A percentile compares a stretch with the other conserved stretches of the same genome.
Evolutionary conservation across 306 rosid genomes (phyloP).

Genomic region (Citrullus amarus): DNA sequence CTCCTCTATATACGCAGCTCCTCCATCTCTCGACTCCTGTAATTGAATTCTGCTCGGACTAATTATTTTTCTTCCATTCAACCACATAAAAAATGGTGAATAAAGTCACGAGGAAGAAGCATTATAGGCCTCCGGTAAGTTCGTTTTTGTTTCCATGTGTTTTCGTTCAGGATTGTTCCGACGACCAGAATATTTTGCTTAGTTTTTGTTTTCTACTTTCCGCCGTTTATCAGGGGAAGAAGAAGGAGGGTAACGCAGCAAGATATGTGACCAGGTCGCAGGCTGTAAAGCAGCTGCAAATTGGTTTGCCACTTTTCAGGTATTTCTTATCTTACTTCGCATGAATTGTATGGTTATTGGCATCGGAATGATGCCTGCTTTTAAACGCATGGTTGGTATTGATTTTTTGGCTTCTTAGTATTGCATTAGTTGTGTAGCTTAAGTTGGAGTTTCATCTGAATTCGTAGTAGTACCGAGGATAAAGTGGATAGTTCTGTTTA

Average conservation of each 20-base stretch:
- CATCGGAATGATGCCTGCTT: background rate
- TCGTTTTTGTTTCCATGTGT: background rate
- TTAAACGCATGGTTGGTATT: background rate
- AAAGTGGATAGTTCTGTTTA: background rate
- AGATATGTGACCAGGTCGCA: conserved; percentile 73
- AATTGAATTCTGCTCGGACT: background rate
- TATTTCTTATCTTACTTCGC: conserved; percentile 1
- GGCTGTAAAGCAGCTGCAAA: conserved; percentile 79
- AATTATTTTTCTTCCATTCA: background rate
- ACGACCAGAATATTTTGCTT: background rate
- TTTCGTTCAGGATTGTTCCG: background rate
- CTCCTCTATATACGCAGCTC: background rate
- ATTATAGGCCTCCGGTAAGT: conserved; percentile 77
- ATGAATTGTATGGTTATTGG: background rate
- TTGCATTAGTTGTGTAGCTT: background rate
- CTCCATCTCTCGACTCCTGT: background rate
- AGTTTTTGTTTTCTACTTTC: background rate
- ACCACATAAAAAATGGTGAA: conserved; percentile 20
- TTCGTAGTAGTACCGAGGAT: background rate
- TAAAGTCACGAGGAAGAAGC: conserved; percentile 25
- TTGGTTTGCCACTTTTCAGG: conserved; percentile 78
- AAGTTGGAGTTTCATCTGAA: background rate
- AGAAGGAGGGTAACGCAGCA: conserved; percentile 93
- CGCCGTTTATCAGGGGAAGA: conserved; percentile 52
- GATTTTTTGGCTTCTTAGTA: background rate